A percentile compares a stretch with the other conserved stretches of the same genome.
Evolutionary conservation across 805 yeast genomes (phyloP).

Genomic region (Lipomyces orientalis): DNA sequence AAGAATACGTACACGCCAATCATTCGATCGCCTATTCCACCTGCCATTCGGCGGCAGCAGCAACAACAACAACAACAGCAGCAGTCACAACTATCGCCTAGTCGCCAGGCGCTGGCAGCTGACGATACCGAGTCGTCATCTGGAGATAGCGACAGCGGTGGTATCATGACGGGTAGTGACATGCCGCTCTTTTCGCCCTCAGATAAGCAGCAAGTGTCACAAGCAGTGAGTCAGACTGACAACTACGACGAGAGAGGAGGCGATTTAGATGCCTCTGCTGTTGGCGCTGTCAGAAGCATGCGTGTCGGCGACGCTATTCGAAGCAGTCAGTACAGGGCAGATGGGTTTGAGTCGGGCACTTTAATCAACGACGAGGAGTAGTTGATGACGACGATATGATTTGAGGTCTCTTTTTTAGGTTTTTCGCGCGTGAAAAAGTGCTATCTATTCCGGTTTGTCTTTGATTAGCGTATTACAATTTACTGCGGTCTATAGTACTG

Average conservation of each 20-base stretch:
- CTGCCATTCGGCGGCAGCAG: conserved; percentile 28
- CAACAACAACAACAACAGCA: conserved; percentile 18
- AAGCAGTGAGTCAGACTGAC: neutral
- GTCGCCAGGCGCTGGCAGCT: neutral
- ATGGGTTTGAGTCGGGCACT: neutral
- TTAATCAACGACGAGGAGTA: neutral
- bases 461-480: neutral
- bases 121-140: neutral
- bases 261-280: conserved; percentile 11
- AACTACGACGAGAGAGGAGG: neutral
- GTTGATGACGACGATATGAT: neutral
- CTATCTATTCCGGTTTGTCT: neutral
- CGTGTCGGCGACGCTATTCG: conserved; percentile 33
- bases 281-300: conserved; percentile 29
- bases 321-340: conserved; percentile 3
- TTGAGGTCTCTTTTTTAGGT: neutral
- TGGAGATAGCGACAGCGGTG: neutral
- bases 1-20: conserved; percentile 34
- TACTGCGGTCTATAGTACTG: neutral
- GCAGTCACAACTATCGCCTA: neutral
- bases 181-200: neutral
- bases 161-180: neutral
- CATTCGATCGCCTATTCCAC: conserved; percentile 34
- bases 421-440: neutral
- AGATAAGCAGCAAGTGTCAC: neutral